Percentiles rank a stretch among this genome's conserved stretches.
These are phyloP conservation scores for Schizochytrium sp. DNA, from an alignment of 108 stramenopile genomes.

Conservation along the genomic window DNA sequence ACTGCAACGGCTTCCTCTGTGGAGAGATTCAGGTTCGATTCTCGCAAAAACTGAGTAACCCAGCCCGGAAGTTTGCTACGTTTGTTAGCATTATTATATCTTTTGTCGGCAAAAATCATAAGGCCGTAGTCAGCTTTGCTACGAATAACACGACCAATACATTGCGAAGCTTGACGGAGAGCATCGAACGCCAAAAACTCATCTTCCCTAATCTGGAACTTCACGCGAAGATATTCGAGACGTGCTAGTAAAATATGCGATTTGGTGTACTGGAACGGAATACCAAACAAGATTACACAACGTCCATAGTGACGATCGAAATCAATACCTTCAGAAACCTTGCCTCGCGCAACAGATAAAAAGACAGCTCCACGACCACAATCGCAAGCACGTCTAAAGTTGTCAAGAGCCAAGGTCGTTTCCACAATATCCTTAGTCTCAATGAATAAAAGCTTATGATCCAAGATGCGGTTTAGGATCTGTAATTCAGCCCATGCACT, in stretches of 20 bases:
- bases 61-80: slow-evolving; percentile 95
- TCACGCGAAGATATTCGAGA: slow-evolving; percentile 87
- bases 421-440: slow-evolving; percentile 99
- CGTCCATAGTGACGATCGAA: slow-evolving; percentile 99
- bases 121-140: slow-evolving; percentile 95
- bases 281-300: slow-evolving; percentile 96
- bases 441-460: slow-evolving; percentile 95
- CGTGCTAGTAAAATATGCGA: slow-evolving; percentile 92
- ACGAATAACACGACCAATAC: slow-evolving; percentile 93
- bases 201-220: slow-evolving; percentile 71
- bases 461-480: slow-evolving; percentile 70
- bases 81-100: slow-evolving; percentile 95
- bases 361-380: slow-evolving; percentile 97
- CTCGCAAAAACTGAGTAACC: slow-evolving; percentile 92
- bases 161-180: slow-evolving; percentile 89
- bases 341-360: slow-evolving; percentile 97
- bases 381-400: slow-evolving; percentile 96
- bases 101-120: slow-evolving; percentile 92
- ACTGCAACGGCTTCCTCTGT: slow-evolving; percentile 88
- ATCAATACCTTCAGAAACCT: slow-evolving; percentile 99
- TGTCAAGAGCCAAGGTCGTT: slow-evolving; percentile 96
- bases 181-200: slow-evolving; percentile 98
- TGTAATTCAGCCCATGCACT: slow-evolving; percentile 88
- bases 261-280: slow-evolving; percentile 98
- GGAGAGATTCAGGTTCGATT: slow-evolving; percentile 89